Conservation (phyloP, 495 filamentous ascomycete genomes). For the Neurospora sp. region DNA sequence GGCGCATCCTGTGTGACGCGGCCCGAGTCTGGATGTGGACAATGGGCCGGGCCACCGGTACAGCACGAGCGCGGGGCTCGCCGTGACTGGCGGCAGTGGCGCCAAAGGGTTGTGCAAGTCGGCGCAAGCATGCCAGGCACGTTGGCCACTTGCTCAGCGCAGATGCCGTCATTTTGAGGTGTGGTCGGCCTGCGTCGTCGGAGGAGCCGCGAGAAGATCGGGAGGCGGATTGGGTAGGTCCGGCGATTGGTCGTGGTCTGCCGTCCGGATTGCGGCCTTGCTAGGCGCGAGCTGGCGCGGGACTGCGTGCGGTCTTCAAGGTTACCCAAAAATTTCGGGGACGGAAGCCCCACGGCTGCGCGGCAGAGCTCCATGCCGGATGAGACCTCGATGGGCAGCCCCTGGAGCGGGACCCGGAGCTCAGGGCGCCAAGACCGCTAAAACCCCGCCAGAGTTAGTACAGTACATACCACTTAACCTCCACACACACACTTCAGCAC, state of each 20-base stretch:
- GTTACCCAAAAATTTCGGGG: background rate
- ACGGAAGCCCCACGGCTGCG: background rate
- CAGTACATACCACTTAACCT: background rate
- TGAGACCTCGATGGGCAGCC: background rate
- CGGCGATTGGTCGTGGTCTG: background rate
- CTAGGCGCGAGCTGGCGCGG: background rate
- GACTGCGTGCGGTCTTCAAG: background rate
- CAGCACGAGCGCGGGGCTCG: slow-evolving; percentile 3
- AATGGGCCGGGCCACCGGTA: background rate
- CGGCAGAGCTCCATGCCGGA: background rate
- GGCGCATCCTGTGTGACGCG: slow-evolving; percentile 15
- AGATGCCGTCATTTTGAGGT: slow-evolving; percentile 8
- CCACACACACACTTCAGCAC: no score
- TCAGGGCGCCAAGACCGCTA: background rate
- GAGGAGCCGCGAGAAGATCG: background rate
- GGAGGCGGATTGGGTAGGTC: background rate
- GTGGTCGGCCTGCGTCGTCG: background rate
- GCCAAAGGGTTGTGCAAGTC: slow-evolving; percentile 12
- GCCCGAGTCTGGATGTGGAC: slow-evolving; percentile 15
- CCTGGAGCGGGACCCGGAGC: background rate
- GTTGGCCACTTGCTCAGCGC: slow-evolving; percentile 14
- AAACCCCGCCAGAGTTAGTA: background rate
- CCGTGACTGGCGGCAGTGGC: background rate
- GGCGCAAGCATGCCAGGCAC: slow-evolving; percentile 22
- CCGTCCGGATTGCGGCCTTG: background rate